Evolutionary conservation across 2,329 filamentous ascomycete genomes (phyloP).

Genomic region (Aspergillus bombycis): DNA sequence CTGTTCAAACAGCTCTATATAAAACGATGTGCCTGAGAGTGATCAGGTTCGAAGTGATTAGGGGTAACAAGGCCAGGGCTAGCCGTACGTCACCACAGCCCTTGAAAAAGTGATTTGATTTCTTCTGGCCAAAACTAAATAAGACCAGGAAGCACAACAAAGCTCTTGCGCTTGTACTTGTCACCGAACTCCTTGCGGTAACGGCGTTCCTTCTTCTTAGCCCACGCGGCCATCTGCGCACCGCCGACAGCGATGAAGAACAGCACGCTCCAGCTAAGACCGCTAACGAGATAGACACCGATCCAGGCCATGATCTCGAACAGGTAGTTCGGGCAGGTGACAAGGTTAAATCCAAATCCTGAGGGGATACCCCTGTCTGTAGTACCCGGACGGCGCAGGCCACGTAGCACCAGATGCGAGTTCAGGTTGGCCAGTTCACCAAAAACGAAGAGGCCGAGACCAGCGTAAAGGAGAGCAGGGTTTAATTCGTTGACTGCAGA

Average conservation of each 20-base stretch:
- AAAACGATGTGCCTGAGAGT: background rate
- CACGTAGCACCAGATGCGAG: slow-evolving; percentile 77
- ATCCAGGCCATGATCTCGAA: slow-evolving; percentile 89
- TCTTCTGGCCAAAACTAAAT: slow-evolving; percentile 51
- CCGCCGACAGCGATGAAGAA: slow-evolving; percentile 75
- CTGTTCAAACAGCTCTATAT: background rate
- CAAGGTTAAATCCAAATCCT: slow-evolving; percentile 80
- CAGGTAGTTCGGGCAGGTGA: slow-evolving; percentile 97
- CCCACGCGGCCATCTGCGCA: slow-evolving; percentile 84
- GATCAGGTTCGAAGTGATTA: background rate
- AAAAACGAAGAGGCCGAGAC: slow-evolving; percentile 71
- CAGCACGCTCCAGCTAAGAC: slow-evolving; percentile 72
- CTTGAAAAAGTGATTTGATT: slow-evolving; percentile 7
- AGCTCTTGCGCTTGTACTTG: slow-evolving; percentile 94
- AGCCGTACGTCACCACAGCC: slow-evolving; percentile 13
- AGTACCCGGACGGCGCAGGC: slow-evolving; percentile 75
- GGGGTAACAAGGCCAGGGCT: background rate
- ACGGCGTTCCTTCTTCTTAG: slow-evolving; percentile 84
- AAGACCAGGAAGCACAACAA: slow-evolving; percentile 77
- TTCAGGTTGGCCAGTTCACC: slow-evolving; percentile 80
- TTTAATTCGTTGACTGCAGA: slow-evolving; percentile 59
- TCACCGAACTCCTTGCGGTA: slow-evolving; percentile 90
- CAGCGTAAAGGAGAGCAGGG: slow-evolving; percentile 64
- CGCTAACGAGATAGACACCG: slow-evolving; percentile 77
- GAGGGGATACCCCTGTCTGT: slow-evolving; percentile 86